These are phyloP conservation scores for Biscutella laevigata DNA, from an alignment of 441 rosid genomes.

Conservation along the genomic window DNA sequence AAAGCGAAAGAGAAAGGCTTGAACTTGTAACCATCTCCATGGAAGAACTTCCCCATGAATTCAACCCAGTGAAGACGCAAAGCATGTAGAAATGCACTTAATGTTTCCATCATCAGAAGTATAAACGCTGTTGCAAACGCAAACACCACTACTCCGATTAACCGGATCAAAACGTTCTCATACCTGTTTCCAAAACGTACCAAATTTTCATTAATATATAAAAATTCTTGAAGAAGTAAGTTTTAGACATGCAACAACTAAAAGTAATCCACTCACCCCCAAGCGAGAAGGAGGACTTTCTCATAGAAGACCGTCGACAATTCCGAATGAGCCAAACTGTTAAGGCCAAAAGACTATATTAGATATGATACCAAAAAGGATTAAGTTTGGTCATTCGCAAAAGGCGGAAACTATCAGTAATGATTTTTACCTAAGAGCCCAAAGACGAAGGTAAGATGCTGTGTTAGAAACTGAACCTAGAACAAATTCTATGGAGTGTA, in stretches of 20 bases:
- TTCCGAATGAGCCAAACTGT: slow-evolving; percentile 96
- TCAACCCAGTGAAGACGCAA: slow-evolving; percentile 99
- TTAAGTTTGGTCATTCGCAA: neutral
- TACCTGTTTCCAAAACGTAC: slow-evolving; percentile 41
- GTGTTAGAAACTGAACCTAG: slow-evolving; percentile 97
- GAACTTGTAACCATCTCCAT: slow-evolving; percentile 97
- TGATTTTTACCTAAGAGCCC: slow-evolving; percentile 76
- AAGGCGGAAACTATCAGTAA: neutral
- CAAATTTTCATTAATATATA: no score
- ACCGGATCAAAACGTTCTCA: slow-evolving; percentile 60
- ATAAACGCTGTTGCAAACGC: slow-evolving; percentile 91
- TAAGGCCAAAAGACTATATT: slow-evolving; percentile 16
- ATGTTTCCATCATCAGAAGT: slow-evolving; percentile 94
- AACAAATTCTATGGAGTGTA: slow-evolving; percentile 92
- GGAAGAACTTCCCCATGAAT: slow-evolving; percentile 84
- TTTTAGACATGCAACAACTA: neutral
- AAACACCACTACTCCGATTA: slow-evolving; percentile 79
- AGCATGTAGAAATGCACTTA: slow-evolving; percentile 95
- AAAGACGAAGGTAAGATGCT: slow-evolving; percentile 95
- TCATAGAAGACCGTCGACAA: slow-evolving; percentile 91
- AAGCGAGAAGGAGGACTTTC: slow-evolving; percentile 88
- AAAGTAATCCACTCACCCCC: slow-evolving; percentile 60
- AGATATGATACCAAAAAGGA: neutral
- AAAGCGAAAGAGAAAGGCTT: slow-evolving; percentile 77
- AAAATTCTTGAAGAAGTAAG: neutral